Conservation (phyloP, 352 stramenopile genomes). For the Phytophthora cryptogea region DNA sequence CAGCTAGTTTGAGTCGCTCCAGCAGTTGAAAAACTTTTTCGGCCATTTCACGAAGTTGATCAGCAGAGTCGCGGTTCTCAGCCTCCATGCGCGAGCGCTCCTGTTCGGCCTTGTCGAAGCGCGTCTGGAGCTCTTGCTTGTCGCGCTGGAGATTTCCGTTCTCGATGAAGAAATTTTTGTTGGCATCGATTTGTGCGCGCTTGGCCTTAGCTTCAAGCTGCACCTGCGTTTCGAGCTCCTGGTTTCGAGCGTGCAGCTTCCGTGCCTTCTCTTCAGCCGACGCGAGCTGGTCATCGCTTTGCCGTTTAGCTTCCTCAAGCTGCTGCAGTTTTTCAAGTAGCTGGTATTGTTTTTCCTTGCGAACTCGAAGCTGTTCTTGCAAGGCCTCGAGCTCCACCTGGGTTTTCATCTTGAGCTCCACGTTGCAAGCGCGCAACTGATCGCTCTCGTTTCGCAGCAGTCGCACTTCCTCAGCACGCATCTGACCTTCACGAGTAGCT, state of each 20-base stretch:
- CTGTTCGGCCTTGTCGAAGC: constrained; percentile 91
- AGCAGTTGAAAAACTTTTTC: constrained; percentile 97
- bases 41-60: constrained; percentile 96
- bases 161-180: constrained; percentile 91
- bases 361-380: constrained; percentile 94
- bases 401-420: constrained; percentile 94
- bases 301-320: constrained; percentile 92
- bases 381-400: constrained; percentile 95
- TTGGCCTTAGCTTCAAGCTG: constrained; percentile 94
- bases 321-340: constrained; percentile 96
- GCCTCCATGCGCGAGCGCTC: constrained; percentile 95
- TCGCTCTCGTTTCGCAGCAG: constrained; percentile 89
- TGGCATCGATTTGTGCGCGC: constrained; percentile 91
- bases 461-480: constrained; percentile 94
- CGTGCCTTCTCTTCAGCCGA: constrained; percentile 92
- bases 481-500: constrained; percentile 90
- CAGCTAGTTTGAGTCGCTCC: constrained; percentile 95
- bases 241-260: constrained; percentile 84
- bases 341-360: constrained; percentile 98
- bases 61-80: constrained; percentile 93
- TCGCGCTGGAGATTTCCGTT: constrained; percentile 78
- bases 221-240: constrained; percentile 95
- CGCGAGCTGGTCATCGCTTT: constrained; percentile 91
- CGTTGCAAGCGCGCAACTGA: constrained; percentile 92
- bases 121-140: constrained; percentile 80